These are phyloP conservation scores for Discostella stelligera DNA, from an alignment of 352 stramenopile species.

Conservation along the genomic window DNA sequence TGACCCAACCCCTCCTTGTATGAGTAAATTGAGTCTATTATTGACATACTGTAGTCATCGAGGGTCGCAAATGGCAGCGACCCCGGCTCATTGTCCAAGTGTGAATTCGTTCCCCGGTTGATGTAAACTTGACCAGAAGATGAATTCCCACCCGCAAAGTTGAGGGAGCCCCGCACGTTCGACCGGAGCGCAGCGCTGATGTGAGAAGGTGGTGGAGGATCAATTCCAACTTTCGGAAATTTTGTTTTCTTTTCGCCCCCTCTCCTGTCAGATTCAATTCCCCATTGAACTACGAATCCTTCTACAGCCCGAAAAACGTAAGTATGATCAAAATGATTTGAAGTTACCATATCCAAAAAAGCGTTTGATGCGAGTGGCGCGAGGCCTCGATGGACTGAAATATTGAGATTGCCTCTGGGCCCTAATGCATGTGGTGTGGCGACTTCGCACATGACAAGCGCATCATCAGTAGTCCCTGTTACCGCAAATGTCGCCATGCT, in stretches of 20 bases:
- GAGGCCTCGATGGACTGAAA: constrained; percentile 34
- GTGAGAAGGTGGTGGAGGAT: constrained; percentile 20
- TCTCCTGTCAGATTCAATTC: constrained; percentile 28
- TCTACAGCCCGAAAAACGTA: constrained; percentile 38
- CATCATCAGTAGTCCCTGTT: constrained; percentile 4
- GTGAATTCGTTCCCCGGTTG: constrained; percentile 27
- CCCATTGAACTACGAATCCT: constrained; percentile 47
- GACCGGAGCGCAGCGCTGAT: constrained; percentile 3
- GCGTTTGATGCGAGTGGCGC: constrained; percentile 32
- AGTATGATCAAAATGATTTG: constrained; percentile 41
- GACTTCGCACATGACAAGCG: constrained; percentile 37
- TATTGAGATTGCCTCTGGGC: constrained; percentile 26
- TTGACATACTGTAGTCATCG: constrained; percentile 38
- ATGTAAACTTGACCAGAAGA: constrained; percentile 43
- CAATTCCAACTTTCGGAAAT: constrained; percentile 39
- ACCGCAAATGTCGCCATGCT: not conserved
- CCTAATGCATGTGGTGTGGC: constrained; percentile 17
- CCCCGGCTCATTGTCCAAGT: constrained; percentile 39
- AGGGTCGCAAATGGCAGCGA: constrained; percentile 47
- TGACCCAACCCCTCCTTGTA: constrained; percentile 49
- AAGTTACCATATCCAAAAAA: constrained; percentile 40
- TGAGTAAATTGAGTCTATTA: constrained; percentile 30
- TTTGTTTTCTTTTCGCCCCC: constrained; percentile 12
- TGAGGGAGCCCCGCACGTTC: constrained; percentile 41
- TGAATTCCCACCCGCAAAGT: constrained; percentile 47